These are phyloP conservation scores for Penicillium sp. DNA, from an alignment of 2,329 filamentous ascomycete species.

Conservation along the genomic window DNA sequence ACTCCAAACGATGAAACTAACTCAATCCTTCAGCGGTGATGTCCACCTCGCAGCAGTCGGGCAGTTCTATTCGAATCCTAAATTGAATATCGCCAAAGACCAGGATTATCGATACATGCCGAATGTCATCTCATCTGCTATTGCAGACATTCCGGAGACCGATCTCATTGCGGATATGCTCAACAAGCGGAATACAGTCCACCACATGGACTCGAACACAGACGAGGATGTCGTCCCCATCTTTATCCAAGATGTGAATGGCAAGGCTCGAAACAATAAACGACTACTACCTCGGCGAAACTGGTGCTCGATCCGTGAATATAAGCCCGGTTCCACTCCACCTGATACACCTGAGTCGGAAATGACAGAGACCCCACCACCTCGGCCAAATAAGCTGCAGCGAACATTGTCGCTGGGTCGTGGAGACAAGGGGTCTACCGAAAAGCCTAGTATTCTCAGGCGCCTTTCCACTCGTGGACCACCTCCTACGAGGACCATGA, in stretches of 20 bases:
- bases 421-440: conserved; percentile 48
- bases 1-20: not conserved
- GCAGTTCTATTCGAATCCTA: conserved; percentile 92
- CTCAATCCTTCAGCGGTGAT: conserved; percentile 64
- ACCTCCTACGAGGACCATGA: conserved; percentile 41
- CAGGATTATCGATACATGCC: conserved; percentile 95
- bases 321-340: conserved; percentile 75
- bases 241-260: conserved; percentile 85
- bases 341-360: conserved; percentile 61
- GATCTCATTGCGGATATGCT: conserved; percentile 86
- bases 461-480: conserved; percentile 47
- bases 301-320: conserved; percentile 90
- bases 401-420: conserved; percentile 63
- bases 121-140: conserved; percentile 90
- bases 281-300: conserved; percentile 84
- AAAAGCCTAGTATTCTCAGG: conserved; percentile 43
- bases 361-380: conserved; percentile 31
- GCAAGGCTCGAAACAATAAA: conserved; percentile 87
- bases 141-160: conserved; percentile 86
- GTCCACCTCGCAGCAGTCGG: conserved; percentile 80
- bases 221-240: conserved; percentile 96
- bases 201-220: conserved; percentile 67
- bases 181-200: conserved; percentile 83
- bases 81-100: conserved; percentile 78
- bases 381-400: conserved; percentile 45